Conservation (phyloP, 2,329 filamentous ascomycete species). For the Cryphonectria parasitica region DNA sequence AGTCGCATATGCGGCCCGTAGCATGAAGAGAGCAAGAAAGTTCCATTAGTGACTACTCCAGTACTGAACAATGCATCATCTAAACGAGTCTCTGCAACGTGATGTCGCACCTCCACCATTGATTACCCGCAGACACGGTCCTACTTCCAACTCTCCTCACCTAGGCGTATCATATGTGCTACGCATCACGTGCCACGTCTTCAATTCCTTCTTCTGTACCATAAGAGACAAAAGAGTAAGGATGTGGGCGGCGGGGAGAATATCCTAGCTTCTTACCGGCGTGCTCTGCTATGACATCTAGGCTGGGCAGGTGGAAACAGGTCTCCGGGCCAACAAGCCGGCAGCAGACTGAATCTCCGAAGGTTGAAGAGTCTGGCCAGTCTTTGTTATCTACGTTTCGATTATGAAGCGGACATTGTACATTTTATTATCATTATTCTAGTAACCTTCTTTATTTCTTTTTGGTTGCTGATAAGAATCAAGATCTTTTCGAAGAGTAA, state of each 20-base stretch:
- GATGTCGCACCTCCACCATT: neutral
- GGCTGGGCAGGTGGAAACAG: neutral
- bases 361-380: neutral
- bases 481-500: too few relatives aligned
- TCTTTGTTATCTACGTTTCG: neutral
- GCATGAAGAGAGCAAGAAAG: neutral
- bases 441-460: too few relatives aligned
- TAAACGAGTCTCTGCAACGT: neutral
- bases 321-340: neutral
- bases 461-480: too few relatives aligned
- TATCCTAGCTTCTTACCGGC: neutral
- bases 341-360: neutral
- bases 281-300: neutral
- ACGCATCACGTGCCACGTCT: neutral
- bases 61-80: neutral
- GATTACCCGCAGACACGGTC: neutral
- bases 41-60: neutral
- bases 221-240: neutral
- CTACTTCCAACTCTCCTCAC: neutral
- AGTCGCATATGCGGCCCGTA: neutral
- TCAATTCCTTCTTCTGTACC: neutral
- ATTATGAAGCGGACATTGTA: too few relatives aligned
- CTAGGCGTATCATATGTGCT: neutral
- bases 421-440: too few relatives aligned
- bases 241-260: neutral